These are phyloP conservation scores for Lophiostoma macrostomum DNA, from an alignment of 495 filamentous ascomycete species.

Conservation along the genomic window DNA sequence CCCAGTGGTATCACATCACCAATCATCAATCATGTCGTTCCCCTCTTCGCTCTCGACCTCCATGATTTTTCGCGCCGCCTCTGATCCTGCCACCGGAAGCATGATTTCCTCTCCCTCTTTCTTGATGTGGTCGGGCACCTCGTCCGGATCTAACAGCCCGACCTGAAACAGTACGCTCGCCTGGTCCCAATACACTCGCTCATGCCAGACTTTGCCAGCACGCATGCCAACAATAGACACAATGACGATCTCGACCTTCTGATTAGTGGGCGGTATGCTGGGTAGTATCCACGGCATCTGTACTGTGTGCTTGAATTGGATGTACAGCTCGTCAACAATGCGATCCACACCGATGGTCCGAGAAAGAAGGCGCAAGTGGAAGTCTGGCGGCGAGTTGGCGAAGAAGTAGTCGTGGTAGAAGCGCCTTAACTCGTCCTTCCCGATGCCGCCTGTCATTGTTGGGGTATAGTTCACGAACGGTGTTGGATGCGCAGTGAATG, in stretches of 20 bases:
- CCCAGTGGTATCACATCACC: too few relatives aligned
- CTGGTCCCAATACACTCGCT: constrained; percentile 86
- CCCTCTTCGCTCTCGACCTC: constrained; percentile 58
- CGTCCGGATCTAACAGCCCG: constrained; percentile 66
- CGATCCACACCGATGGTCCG: constrained; percentile 62
- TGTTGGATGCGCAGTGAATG: constrained; percentile 52
- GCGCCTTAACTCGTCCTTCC: constrained; percentile 57
- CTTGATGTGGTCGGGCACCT: constrained; percentile 45
- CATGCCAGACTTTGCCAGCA: constrained; percentile 70
- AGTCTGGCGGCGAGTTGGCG: constrained; percentile 63
- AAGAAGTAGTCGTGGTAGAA: constrained; percentile 80
- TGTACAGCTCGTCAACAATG: constrained; percentile 59
- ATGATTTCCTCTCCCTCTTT: constrained; percentile 53
- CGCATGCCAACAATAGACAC: constrained; percentile 73
- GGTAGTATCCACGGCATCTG: constrained; percentile 80
- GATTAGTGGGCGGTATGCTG: constrained; percentile 67
- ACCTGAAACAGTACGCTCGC: constrained; percentile 74
- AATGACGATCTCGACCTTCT: constrained; percentile 65
- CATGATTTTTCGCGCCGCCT: constrained; percentile 63
- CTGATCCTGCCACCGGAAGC: constrained; percentile 68
- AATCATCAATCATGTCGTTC: constrained; percentile 63
- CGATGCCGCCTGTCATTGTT: constrained; percentile 71
- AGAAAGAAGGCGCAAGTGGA: constrained; percentile 66
- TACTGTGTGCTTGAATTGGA: constrained; percentile 66
- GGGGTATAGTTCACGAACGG: constrained; percentile 59